Evolutionary conservation across 2,329 filamentous ascomycete genomes (phyloP).

Genomic region (Cladophialophora chaetospira): DNA sequence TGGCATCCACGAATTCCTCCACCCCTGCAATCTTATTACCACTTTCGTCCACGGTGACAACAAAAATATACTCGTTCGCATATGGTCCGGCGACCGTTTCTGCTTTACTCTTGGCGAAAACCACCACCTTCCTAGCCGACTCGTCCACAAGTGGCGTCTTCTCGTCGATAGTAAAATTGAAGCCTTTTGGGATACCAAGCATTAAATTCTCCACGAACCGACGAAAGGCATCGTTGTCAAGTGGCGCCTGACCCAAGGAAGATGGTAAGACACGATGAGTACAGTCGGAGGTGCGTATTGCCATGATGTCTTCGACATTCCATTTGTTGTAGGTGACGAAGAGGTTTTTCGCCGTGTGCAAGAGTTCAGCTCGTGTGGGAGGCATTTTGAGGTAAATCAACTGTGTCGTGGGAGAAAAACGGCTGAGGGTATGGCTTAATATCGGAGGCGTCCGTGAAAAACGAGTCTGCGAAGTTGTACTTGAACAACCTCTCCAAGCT

Average conservation of each 20-base stretch:
- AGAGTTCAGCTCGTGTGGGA: background rate
- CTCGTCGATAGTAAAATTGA: background rate
- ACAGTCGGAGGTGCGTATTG: background rate
- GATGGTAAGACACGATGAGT: constrained; percentile 2
- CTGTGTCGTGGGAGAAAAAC: background rate
- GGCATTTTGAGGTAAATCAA: background rate
- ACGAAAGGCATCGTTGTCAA: background rate
- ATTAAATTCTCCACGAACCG: background rate
- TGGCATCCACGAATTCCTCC: background rate
- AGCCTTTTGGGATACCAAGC: background rate
- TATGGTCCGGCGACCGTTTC: background rate
- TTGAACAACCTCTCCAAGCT: background rate
- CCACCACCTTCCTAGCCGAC: background rate
- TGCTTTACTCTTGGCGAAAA: constrained; percentile 3
- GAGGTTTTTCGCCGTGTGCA: constrained; percentile 3
- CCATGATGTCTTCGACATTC: constrained; percentile 4
- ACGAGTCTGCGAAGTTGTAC: background rate
- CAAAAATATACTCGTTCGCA: constrained; percentile 3
- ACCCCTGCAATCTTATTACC: constrained; percentile 1
- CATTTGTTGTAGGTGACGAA: background rate
- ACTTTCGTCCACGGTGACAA: constrained; percentile 1
- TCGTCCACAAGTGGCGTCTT: constrained; percentile 4
- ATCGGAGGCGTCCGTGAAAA: background rate
- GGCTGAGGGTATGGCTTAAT: constrained; percentile 1
- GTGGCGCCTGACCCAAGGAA: background rate